Base-by-base conservation (phyloP, 2,329 filamentous ascomycete genomes). In the Aspergillus piperis region DNA sequence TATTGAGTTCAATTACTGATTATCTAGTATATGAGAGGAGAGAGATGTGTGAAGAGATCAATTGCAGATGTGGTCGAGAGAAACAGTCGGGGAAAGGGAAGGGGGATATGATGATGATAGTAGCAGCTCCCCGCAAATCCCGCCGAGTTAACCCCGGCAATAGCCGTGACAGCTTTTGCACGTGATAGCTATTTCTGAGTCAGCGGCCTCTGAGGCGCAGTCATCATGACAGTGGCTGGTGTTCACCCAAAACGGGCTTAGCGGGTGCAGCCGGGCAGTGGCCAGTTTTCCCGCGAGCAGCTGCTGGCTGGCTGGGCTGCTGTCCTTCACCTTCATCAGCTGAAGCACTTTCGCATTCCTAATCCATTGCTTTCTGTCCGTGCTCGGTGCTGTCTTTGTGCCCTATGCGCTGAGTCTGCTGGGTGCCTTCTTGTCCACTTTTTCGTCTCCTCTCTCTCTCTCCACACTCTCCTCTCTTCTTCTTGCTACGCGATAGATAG, bases 251-350 rank as follows among this genome's bases (percentile, higher is more conserved):
- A 58, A 25, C 27, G 54, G 62, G 38, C 6, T 53, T 57, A 60
- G 63, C 25, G 61, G 39, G 65, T 10, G 39, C 65, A 56, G 39
- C 58, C 30, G 30, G 25, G 58, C 66, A 68, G 68, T 73, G 72
- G 72, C 73, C 72, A 74, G 70, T 72, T 74, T 73, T 57, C 47
- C 36, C 23, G 25, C 48, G 23, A 21, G 36, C 47, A 30, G 42
- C 44, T 57, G 39, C 44, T 57, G 39, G 27, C 32, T 36, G 32
- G 32, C 32, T 36, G 32, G 32, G 32, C 32, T 19, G 38, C 32
- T 19, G 38, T 42, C 39, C 32, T 21, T n/a, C 48, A 21, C 23
- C 23, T 54, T 56, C 38, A 17, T 44, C 54, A 21, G 15, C 32
- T 42, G 11, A 25, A 44, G 41, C 42, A 23, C 54, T 54, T 50